phyloP scores from a whole-genome alignment of 2,329 filamentous ascomycete species.

The Hymenoscyphus scutula region DNA sequence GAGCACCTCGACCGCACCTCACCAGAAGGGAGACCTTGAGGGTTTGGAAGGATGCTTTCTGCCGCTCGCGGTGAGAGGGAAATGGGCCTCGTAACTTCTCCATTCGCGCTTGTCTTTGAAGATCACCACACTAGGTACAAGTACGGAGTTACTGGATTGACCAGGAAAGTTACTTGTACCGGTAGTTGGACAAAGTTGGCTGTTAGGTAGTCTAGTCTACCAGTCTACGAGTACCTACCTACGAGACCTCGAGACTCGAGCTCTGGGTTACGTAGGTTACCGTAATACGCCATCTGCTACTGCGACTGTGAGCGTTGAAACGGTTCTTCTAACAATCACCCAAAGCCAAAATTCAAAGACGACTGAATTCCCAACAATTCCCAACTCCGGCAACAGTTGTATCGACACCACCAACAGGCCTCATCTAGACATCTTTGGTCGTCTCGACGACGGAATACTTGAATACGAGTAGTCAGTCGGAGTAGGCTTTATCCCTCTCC shows the following conservation, averaged over 20 bases:
- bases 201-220: neutral
- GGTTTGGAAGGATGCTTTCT: neutral
- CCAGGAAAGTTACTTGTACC: neutral
- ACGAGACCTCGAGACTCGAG: neutral
- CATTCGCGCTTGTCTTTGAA: neutral
- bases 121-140: neutral
- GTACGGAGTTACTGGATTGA: neutral
- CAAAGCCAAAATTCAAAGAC: neutral
- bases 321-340: neutral
- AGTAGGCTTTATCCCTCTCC: neutral
- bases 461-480: neutral
- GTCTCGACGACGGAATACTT: no score
- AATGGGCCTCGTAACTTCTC: no score
- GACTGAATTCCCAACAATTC: neutral
- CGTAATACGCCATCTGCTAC: no score
- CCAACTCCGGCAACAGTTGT: neutral
- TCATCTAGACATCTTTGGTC: neutral
- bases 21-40: no score
- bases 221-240: neutral
- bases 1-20: no score
- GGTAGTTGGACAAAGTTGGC: neutral
- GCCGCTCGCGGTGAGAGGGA: neutral
- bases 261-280: neutral
- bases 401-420: neutral
- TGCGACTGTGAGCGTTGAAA: neutral